Conservation (phyloP, 1,284 basidiomycete species). For the Ceratobasidium sp. region DNA sequence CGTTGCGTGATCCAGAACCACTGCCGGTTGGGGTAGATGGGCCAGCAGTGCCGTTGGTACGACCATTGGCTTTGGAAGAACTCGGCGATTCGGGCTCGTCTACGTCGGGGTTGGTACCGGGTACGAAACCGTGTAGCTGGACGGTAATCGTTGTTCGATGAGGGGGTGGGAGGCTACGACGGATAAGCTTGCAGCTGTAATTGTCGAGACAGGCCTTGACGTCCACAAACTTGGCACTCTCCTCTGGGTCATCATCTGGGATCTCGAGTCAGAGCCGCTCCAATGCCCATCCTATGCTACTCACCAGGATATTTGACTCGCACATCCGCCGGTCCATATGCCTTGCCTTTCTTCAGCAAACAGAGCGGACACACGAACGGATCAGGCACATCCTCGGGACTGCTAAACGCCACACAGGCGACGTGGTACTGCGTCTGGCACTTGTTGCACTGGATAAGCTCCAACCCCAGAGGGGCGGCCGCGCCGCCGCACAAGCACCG, state of each 20-base stretch:
- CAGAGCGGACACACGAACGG: conserved; percentile 42
- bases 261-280: neutral
- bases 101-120: conserved; percentile 47
- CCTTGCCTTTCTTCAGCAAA: conserved; percentile 40
- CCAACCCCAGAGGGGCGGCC: conserved; percentile 49
- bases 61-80: neutral
- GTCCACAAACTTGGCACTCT: conserved; percentile 37
- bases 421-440: conserved; percentile 72
- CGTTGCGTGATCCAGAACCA: conserved; percentile 1
- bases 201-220: conserved; percentile 68
- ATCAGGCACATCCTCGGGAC: conserved; percentile 32
- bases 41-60: conserved; percentile 13
- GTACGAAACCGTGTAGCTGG: conserved; percentile 69
- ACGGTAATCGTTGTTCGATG: conserved; percentile 72
- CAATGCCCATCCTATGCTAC: conserved; percentile 15
- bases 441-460: conserved; percentile 67
- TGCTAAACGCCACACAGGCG: conserved; percentile 74
- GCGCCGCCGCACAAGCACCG: conserved; percentile 79
- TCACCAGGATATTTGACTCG: conserved; percentile 37
- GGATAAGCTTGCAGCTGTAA: conserved; percentile 72
- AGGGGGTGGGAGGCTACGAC: conserved; percentile 67
- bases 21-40: neutral
- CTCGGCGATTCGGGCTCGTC: conserved; percentile 15
- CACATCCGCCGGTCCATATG: conserved; percentile 36
- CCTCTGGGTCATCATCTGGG: conserved; percentile 32